Percentiles rank a stretch among this genome's conserved stretches.
phyloP scores from a whole-genome alignment of 2,329 filamentous ascomycete species.

The Aspergillus tubingensis region DNA sequence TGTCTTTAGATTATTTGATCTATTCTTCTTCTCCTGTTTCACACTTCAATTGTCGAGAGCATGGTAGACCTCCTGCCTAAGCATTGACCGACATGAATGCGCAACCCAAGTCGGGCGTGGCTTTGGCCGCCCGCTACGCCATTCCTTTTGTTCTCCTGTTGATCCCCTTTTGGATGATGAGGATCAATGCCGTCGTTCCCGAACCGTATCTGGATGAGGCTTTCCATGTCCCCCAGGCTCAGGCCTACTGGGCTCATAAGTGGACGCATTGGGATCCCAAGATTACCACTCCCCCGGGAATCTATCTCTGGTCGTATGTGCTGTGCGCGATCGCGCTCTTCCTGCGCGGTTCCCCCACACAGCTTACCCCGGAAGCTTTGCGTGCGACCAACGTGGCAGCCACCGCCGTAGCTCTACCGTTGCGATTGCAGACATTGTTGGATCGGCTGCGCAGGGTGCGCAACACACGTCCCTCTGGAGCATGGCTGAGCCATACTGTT shows the following conservation, averaged over 20 bases:
- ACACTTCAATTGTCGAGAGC: not conserved
- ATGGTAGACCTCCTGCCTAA: too few relatives aligned
- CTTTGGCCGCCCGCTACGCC: constrained; percentile 39
- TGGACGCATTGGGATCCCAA: constrained; percentile 90
- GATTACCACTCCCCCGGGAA: constrained; percentile 90
- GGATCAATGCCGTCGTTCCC: constrained; percentile 53
- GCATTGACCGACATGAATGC: constrained; percentile 30
- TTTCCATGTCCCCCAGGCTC: constrained; percentile 80
- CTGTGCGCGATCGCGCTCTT: constrained; percentile 26
- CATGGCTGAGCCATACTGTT: constrained; percentile 50
- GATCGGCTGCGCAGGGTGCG: constrained; percentile 46
- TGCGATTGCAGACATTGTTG: constrained; percentile 56
- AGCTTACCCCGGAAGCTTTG: constrained; percentile 37
- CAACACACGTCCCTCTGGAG: constrained; percentile 32
- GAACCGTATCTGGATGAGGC: constrained; percentile 61
- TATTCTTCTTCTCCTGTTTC: constrained; percentile 5
- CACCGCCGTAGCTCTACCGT: constrained; percentile 42
- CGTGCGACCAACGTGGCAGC: constrained; percentile 43
- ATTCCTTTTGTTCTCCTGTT: constrained; percentile 38
- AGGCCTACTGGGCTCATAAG: constrained; percentile 75
- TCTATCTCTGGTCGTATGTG: constrained; percentile 63
- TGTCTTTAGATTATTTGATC: not conserved
- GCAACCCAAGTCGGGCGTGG: constrained; percentile 33
- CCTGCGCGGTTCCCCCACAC: constrained; percentile 32
- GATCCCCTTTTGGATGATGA: constrained; percentile 44